A percentile compares a stretch with the other conserved stretches of the same genome.
These are phyloP conservation scores for Vitellaria paradoxa DNA, from an alignment of 179 eudicot genomes.

Conservation along the genomic window DNA sequence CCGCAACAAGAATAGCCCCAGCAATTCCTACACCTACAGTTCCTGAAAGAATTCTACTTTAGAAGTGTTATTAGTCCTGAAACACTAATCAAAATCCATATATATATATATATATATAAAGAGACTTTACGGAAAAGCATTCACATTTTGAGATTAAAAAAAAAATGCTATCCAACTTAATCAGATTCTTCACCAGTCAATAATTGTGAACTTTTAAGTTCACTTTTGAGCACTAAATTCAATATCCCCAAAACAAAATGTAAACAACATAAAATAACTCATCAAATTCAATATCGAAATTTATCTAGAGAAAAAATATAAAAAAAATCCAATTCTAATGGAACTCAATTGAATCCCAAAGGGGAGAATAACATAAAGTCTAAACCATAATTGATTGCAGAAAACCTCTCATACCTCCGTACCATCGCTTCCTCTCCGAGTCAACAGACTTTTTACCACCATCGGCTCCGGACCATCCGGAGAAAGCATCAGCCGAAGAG, in stretches of 20 bases:
- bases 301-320: neutral
- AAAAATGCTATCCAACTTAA: neutral
- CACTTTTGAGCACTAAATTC: neutral
- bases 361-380: neutral
- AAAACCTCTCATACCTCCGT: slow-evolving; percentile 46
- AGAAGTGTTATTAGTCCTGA: slow-evolving; percentile 45
- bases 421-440: slow-evolving; percentile 37
- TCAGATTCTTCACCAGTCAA: neutral
- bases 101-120: neutral
- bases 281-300: neutral
- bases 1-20: slow-evolving; percentile 69
- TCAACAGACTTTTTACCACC: slow-evolving; percentile 24
- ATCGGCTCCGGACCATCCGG: slow-evolving; percentile 65
- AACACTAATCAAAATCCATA: slow-evolving; percentile 12
- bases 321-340: neutral
- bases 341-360: neutral
- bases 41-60: slow-evolving; percentile 82
- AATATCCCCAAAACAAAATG: neutral
- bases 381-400: no score
- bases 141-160: neutral
- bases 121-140: neutral
- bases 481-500: slow-evolving; percentile 33
- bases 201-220: no score
- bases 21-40: slow-evolving; percentile 79
- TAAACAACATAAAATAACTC: neutral